Base-by-base conservation (phyloP, 2,329 filamentous ascomycete genomes). In the Cercospora janseana region DNA sequence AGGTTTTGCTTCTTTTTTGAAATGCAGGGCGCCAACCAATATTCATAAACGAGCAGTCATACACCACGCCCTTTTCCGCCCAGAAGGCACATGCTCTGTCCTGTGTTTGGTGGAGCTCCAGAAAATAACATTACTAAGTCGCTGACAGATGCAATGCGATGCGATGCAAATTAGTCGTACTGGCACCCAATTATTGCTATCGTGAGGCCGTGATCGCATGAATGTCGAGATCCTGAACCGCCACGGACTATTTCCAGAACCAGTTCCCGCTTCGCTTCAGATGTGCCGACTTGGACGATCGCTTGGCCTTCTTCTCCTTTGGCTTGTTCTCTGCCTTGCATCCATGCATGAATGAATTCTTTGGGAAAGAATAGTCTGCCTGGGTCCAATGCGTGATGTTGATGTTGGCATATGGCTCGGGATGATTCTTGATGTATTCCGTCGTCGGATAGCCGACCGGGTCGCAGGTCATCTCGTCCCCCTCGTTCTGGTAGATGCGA, bases 401-500 rank as follows among this genome's bases (percentile, higher is more conserved):
- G 21, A 75, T 71, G 62, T 86, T 85, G 47, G 70, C 69, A 61
- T 87, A 88, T 2, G 81, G 76, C 49, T 77, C 73, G 1, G 75
- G 73, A 61, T 88, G 84, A 1, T 76, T 69, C 41, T 71, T 70
- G 63, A 88, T 88, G 65, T 88, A 88, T 1, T 75, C 63, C 0
- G 84, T 87, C 0, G 85, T 88, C 48, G 79, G 77, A 62, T 82
- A 87, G 0, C 79, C 83, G 0, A 74, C 72, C 2, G 85, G 85
- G 68, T 88, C 85, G 66, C 85, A 88, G 12, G 83, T 86, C 42
- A 67, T 49, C 60, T 77, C 73, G 9, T 75, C 71, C 45, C 79
- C 75, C 10, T 77, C 75, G 54, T 83, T 79, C 65, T 87, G 83
- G 61, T 87, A 87, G 43, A 87, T 84, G 10, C 85, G 79, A 46